These are phyloP conservation scores for Trichoderma semiorbis DNA, from an alignment of 2,329 filamentous ascomycete genomes.

Conservation along the genomic window DNA sequence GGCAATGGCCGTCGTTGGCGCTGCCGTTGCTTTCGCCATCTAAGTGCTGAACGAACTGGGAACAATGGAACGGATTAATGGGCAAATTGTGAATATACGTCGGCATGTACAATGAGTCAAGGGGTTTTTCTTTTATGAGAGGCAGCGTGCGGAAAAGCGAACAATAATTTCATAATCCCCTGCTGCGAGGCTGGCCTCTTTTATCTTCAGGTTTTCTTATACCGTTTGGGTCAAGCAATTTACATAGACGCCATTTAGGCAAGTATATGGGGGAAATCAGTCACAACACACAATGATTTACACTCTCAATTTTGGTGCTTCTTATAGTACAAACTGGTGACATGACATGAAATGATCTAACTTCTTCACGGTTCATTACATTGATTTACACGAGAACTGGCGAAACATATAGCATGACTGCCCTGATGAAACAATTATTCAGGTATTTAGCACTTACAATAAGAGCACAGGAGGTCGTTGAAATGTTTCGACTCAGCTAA, in stretches of 20 bases:
- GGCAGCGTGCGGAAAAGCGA: background rate
- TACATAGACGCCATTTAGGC: slow-evolving; percentile 5
- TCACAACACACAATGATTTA: slow-evolving; percentile 2
- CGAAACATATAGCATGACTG: background rate
- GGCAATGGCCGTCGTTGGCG: slow-evolving; percentile 7
- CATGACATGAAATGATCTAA: background rate
- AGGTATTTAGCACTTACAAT: background rate
- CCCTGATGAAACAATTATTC: background rate
- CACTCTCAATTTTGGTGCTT: background rate
- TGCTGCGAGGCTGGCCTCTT: background rate
- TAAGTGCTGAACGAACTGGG: background rate
- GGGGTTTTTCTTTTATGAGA: background rate
- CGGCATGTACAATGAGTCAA: slow-evolving; percentile 7
- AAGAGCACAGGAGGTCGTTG: background rate
- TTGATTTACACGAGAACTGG: background rate
- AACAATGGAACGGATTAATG: background rate
- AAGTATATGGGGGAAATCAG: background rate
- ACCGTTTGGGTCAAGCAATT: background rate
- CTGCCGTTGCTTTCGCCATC: slow-evolving; percentile 12
- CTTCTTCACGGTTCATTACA: background rate
- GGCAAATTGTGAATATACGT: background rate
- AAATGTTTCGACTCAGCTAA: background rate
- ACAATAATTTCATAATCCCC: background rate
- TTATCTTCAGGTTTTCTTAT: background rate
- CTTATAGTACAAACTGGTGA: background rate